Evolutionary conservation across 768 basidiomycete species (phyloP).

Genomic region (Lentinula sp.): DNA sequence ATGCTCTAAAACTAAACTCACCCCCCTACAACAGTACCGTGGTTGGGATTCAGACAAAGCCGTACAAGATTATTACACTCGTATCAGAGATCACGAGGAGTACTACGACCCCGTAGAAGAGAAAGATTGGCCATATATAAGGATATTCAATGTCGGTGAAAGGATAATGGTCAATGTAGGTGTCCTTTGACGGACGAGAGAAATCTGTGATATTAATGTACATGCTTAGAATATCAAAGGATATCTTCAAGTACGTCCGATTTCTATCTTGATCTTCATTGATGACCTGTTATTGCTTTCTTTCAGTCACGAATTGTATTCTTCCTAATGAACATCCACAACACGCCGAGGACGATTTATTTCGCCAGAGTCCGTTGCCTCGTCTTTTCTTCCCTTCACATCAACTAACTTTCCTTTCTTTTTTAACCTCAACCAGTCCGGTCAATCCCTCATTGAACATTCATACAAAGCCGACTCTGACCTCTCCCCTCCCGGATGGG

Average conservation of each 20-base stretch:
- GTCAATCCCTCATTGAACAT: constrained; percentile 97
- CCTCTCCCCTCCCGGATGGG: constrained; percentile 91
- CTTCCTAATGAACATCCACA: constrained; percentile 99
- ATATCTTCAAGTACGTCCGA: constrained; percentile 66
- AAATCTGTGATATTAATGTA: background rate
- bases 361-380: constrained; percentile 75
- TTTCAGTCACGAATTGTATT: constrained; percentile 88
- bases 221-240: constrained; percentile 68
- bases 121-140: constrained; percentile 87
- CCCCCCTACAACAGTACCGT: constrained; percentile 55
- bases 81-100: constrained; percentile 82
- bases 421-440: constrained; percentile 54
- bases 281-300: background rate
- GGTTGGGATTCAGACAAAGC: constrained; percentile 92
- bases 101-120: constrained; percentile 91
- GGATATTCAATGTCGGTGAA: constrained; percentile 95
- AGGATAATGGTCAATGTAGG: constrained; percentile 91
- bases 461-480: constrained; percentile 99
- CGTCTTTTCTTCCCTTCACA: background rate
- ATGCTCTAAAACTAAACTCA: background rate
- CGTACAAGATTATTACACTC: constrained; percentile 84
- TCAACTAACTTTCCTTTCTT: background rate
- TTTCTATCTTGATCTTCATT: constrained; percentile 4
- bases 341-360: constrained; percentile 87
- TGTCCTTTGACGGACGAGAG: background rate